Base-by-base conservation (phyloP, 176 grass and related monocot species). In the Tillandsia fasciculata region DNA sequence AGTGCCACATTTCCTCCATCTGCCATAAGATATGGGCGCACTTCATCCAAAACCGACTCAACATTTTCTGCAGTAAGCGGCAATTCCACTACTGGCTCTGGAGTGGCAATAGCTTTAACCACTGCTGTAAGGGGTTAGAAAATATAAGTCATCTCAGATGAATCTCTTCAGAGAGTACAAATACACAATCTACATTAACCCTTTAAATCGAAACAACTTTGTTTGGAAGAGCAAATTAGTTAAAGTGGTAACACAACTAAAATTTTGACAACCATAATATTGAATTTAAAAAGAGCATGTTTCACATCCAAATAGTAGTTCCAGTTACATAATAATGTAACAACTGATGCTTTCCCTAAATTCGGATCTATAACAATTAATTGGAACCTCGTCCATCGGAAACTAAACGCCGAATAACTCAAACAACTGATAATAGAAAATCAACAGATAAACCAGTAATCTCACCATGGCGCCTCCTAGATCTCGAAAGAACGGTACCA, bases 21-120 rank as follows among this genome's bases (percentile, higher is more conserved):
- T 26, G 94, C 81, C 72, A 99, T 99, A 72, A 99, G 89, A 67
- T 99, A 99, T 1, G 94, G 94, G 11, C 94, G 87, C 17, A 99
- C 86, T 90, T 99, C 94, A 79, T 99, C 94, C 70, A 99, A 78
- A 53, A 99, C 84, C 27, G 66, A 42, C 71, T 99, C 94, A 14
- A 99, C 86, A 67, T 99, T 99, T 89, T 93, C 87, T 69, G 83
- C 87, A 75, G 89, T 99, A 69, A 99, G 75, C 3, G 87, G 87
- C 64, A 93, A 51, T 71, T 93, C 79, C 1, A 81, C 70, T 5
- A 77, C 81, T 11, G 79, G 81, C 72, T 85, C 74, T 63, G 84
- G 71, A 69, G 91, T 87, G 53, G 84, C 83, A 79, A 97, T 61
- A 79, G 86, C 84, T 69, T 85, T 88, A 69, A 82, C 76, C 69